Conservation (phyloP, 2,329 filamentous ascomycete species). For the Neurospora sp. region DNA sequence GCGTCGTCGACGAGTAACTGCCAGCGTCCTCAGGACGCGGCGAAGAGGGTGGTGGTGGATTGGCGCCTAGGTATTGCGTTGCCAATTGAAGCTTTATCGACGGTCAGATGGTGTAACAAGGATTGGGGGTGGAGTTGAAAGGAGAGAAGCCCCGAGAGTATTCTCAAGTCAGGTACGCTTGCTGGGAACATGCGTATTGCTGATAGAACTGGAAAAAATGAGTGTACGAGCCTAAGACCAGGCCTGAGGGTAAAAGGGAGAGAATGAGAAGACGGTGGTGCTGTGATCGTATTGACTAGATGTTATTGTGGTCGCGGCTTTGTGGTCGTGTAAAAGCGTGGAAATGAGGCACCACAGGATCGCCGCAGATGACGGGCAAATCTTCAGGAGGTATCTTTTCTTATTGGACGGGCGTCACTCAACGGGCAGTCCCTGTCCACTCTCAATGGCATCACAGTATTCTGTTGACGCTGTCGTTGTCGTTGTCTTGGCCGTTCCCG, state of each 20-base stretch:
- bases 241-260: not conserved
- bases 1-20: constrained; percentile 11
- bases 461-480: not conserved
- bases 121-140: not conserved
- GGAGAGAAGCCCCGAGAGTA: not conserved
- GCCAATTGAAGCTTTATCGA: not conserved
- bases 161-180: not conserved
- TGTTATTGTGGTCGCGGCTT: not conserved
- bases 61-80: not conserved
- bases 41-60: constrained; percentile 8
- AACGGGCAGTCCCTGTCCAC: not conserved
- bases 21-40: constrained; percentile 38
- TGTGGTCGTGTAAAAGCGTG: not conserved
- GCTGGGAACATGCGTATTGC: not conserved
- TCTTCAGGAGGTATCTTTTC: not conserved
- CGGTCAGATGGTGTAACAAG: not conserved
- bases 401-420: not conserved
- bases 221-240: not conserved
- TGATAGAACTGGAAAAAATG: not conserved
- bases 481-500: not conserved
- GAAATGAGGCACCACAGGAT: not conserved
- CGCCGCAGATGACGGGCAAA: not conserved
- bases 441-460: not conserved
- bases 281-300: not conserved
- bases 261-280: not conserved